Evolutionary conservation across 768 basidiomycete genomes (phyloP).

Genomic region (Lentinula edodes): DNA sequence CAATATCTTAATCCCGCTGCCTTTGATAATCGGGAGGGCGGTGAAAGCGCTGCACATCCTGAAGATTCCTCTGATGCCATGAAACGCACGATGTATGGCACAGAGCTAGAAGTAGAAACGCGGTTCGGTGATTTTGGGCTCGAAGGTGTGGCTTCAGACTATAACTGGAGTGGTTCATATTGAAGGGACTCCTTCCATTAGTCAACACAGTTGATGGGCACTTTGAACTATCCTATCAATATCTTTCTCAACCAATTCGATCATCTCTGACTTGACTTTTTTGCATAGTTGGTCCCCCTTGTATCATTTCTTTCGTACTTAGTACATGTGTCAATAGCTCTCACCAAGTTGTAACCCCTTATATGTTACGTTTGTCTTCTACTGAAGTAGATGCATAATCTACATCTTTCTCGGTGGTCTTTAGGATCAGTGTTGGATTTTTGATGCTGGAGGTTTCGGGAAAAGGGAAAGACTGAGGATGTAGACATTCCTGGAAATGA

Average conservation of each 20-base stretch:
- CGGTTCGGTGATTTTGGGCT: constrained; percentile 83
- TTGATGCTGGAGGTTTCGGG: too few species aligned
- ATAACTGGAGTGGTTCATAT: constrained; percentile 54
- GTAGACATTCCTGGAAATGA: neutral
- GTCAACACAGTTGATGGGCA: too few species aligned
- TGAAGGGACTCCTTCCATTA: constrained; percentile 10
- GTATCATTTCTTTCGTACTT: neutral
- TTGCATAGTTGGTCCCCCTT: neutral
- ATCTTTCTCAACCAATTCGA: neutral
- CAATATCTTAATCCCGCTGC: constrained; percentile 38
- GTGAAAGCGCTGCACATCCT: constrained; percentile 11
- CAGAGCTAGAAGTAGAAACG: constrained; percentile 76
- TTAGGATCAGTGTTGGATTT: too few species aligned
- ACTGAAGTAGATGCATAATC: too few species aligned
- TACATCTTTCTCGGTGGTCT: too few species aligned
- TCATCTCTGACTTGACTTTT: neutral
- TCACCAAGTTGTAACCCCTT: neutral
- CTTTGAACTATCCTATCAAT: neutral
- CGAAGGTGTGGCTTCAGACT: constrained; percentile 68
- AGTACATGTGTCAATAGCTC: neutral
- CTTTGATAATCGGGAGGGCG: constrained; percentile 27
- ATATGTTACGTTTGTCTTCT: neutral
- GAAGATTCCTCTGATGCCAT: constrained; percentile 31
- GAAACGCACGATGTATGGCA: constrained; percentile 79
- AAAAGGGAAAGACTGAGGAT: too few species aligned